Conservation (phyloP, 2,329 filamentous ascomycete species). For the Amesomyces nigricolor region DNA sequence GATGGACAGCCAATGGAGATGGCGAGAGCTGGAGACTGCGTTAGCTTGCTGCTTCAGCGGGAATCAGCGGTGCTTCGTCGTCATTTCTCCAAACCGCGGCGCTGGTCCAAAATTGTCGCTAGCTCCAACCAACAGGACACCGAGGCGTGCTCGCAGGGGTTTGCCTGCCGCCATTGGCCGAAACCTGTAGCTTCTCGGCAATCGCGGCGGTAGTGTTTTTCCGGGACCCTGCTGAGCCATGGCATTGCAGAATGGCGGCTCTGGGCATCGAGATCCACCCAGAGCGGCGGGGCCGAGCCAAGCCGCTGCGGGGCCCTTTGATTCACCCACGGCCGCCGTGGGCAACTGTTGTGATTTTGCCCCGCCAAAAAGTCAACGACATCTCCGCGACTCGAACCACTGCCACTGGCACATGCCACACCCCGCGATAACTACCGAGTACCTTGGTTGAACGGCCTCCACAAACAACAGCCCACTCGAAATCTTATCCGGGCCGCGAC, state of each 20-base stretch:
- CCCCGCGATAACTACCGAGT: background rate
- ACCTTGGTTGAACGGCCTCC: too few species aligned
- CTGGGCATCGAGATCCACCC: background rate
- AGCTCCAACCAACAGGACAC: conserved; percentile 15
- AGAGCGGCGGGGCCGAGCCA: background rate
- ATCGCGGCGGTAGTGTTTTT: conserved; percentile 18
- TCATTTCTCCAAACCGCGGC: conserved; percentile 21
- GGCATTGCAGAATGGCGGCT: conserved; percentile 2
- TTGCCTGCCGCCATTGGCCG: conserved; percentile 10
- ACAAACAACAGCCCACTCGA: background rate
- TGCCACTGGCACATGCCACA: background rate
- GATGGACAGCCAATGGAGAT: conserved; percentile 3
- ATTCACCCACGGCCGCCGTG: conserved; percentile 1
- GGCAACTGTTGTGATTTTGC: background rate
- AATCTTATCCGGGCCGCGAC: background rate
- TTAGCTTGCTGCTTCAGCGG: conserved; percentile 2
- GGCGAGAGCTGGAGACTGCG: background rate
- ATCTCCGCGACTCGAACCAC: background rate
- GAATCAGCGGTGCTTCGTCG: conserved; percentile 10
- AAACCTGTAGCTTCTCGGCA: background rate
- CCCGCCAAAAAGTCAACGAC: conserved; percentile 7
- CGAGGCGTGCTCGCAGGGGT: conserved; percentile 3
- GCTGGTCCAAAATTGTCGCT: conserved; percentile 18
- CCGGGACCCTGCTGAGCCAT: background rate
- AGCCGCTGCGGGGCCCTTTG: background rate